These are phyloP conservation scores for Debaryomyces coudertii DNA, from an alignment of 1,139 yeast genomes.

Conservation along the genomic window DNA sequence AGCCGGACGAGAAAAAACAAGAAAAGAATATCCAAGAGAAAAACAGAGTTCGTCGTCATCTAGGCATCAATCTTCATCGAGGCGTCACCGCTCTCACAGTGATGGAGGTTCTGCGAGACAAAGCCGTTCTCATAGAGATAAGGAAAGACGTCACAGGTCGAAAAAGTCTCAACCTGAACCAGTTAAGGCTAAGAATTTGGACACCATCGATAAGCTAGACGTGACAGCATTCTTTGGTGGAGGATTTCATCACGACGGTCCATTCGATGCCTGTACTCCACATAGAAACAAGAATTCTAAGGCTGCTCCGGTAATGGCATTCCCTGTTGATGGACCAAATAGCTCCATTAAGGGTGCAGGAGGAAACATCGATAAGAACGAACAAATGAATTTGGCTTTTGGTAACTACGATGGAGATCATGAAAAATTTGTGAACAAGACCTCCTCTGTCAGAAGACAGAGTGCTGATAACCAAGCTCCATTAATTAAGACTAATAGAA, in stretches of 20 bases:
- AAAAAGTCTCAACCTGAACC: constrained; percentile 46
- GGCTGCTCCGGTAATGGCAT: constrained; percentile 92
- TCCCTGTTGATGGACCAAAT: constrained; percentile 94
- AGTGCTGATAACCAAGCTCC: constrained; percentile 17
- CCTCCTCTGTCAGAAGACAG: constrained; percentile 20
- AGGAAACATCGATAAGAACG: constrained; percentile 49
- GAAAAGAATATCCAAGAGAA: constrained; percentile 55
- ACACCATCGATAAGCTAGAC: constrained; percentile 91
- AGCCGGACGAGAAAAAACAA: constrained; percentile 50
- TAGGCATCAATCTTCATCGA: constrained; percentile 21
- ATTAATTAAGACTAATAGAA: constrained; percentile 17
- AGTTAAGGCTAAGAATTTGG: constrained; percentile 64
- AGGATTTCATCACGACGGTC: constrained; percentile 98
- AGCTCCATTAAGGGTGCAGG: constrained; percentile 74
- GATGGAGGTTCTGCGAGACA: constrained; percentile 17
- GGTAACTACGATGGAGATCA: constrained; percentile 50
- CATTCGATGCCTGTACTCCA: constrained; percentile 97
- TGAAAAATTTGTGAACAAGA: constrained; percentile 39
- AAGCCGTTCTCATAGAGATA: constrained; percentile 14
- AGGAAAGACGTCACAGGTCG: constrained; percentile 20
- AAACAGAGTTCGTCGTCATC: constrained; percentile 35
- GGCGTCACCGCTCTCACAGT: constrained; percentile 22
- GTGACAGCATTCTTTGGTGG: constrained; percentile 96
- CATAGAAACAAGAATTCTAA: constrained; percentile 83
- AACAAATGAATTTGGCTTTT: constrained; percentile 62